Conservation (phyloP, 1,284 basidiomycete species). For the Ganoderma meredithae region DNA sequence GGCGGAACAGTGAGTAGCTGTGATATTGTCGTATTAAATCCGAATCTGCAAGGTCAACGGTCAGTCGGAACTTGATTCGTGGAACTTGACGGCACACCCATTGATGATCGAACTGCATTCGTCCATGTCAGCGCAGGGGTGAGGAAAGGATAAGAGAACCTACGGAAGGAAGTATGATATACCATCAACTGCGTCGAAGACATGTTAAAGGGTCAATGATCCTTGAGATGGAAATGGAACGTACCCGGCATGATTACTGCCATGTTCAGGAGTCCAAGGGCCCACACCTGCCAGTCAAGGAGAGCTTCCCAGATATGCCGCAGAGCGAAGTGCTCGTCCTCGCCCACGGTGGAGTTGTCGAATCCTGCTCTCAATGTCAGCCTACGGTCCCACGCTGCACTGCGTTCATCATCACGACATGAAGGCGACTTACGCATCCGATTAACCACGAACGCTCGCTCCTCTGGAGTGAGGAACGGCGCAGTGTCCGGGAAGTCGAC, state of each 20-base stretch:
- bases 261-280: slow-evolving; percentile 68
- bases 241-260: slow-evolving; percentile 64
- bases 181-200: slow-evolving; percentile 27
- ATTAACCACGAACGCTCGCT: slow-evolving; percentile 62
- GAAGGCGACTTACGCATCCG: slow-evolving; percentile 55
- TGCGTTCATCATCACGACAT: not conserved
- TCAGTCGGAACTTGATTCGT: too few relatives aligned
- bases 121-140: not conserved
- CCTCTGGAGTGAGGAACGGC: slow-evolving; percentile 63
- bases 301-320: slow-evolving; percentile 63
- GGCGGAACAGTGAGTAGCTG: slow-evolving; percentile 77
- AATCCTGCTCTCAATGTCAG: not conserved
- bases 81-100: too few relatives aligned
- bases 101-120: slow-evolving; percentile 64
- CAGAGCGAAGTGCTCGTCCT: slow-evolving; percentile 65
- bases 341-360: slow-evolving; percentile 34
- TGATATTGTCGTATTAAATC: slow-evolving; percentile 59
- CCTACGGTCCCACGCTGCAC: too few relatives aligned
- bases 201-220: too few relatives aligned
- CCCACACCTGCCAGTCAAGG: slow-evolving; percentile 71
- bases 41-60: slow-evolving; percentile 50
- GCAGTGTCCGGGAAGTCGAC: slow-evolving; percentile 67
- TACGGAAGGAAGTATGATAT: slow-evolving; percentile 35
- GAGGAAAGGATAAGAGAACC: not conserved
- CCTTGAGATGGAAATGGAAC: too few relatives aligned